Evolutionary conservation across 805 yeast species (phyloP).

Genomic region (Citeromyces matritensis): DNA sequence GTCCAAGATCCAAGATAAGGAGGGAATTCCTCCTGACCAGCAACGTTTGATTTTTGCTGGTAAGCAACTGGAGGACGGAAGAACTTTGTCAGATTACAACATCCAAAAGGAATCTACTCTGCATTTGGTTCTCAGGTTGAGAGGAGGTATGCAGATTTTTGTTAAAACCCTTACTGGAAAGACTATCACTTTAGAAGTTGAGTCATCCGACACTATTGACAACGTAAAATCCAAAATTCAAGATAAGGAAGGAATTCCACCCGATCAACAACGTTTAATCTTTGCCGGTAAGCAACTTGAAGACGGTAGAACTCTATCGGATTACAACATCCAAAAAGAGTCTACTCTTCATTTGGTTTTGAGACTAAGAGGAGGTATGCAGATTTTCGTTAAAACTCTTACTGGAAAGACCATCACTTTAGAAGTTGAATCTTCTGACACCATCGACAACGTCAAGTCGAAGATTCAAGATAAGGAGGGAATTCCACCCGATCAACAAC

Average conservation of each 20-base stretch:
- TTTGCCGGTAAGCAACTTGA: conserved; percentile 97
- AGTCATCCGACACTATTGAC: conserved; percentile 95
- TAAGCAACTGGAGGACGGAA: conserved; percentile 47
- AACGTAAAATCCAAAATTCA: conserved; percentile 93
- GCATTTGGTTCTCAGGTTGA: conserved; percentile 72
- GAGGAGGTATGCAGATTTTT: conserved; percentile 68
- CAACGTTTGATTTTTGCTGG: conserved; percentile 29
- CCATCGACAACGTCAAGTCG: conserved; percentile 92
- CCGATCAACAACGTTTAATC: conserved; percentile 94
- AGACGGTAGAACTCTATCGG: conserved; percentile 91
- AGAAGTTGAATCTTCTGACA: conserved; percentile 96
- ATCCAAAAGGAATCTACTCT: conserved; percentile 37
- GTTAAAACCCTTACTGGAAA: conserved; percentile 48
- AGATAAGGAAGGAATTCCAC: conserved; percentile 97
- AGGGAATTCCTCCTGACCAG: conserved; percentile 29
- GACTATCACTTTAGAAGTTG: conserved; percentile 83
- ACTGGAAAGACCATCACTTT: conserved; percentile 60
- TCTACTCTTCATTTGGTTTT: conserved; percentile 91
- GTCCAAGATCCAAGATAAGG: conserved; percentile 26
- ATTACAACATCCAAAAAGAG: conserved; percentile 98
- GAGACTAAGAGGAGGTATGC: conserved; percentile 91
- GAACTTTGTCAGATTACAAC: conserved; percentile 83
- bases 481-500: conserved; percentile 95
- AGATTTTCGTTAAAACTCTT: conserved; percentile 19
- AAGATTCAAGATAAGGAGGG: conserved; percentile 97